Evolutionary conservation across 805 yeast genomes (phyloP), one percentile per base, ranked within the genome.

Genomic region (Metschnikowia baotianmanensis): DNA sequence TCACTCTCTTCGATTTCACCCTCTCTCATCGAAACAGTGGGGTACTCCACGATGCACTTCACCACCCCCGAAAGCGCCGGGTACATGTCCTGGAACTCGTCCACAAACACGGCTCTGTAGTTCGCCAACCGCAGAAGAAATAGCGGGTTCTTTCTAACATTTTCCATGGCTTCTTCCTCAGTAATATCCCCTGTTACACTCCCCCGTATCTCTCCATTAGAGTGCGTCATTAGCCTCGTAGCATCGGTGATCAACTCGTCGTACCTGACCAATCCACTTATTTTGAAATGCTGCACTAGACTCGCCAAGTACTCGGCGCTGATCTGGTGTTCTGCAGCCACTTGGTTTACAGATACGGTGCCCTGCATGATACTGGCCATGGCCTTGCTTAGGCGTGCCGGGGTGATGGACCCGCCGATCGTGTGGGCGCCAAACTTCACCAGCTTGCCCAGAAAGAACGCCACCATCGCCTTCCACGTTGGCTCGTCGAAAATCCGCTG

Each of bases 11-110:
- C n/a, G n/a, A n/a, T n/a, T n/a, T n/a, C n/a, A n/a, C n/a, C n/a
- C n/a, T n/a, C n/a, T n/a, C n/a, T n/a, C n/a, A n/a, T n/a, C n/a
- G n/a, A n/a, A n/a, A n/a, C 22, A 3, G 63, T 58, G 6, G 68
- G 71, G 45, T 67, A 65, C 0, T 69, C 47, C 2, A 77, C 60
- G 1, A 66, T 55, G 4, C 58, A 53, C 31, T 52, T 48, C 4
- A 82, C 60, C 2, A 83, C 55, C 15, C 68, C 67, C 19, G 76
- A 51, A 16, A 83, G 60, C 8, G 66, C 67, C 0, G 74, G 72
- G 46, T 80, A 76, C 55, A 83, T 68, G 58, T 85, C 91, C 55
- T 85, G 91, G 52, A 80, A 81, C 55, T 85, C 91, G 61, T 85
- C 91, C 10, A 84, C 79, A 1, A 85, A 58, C 0, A 82, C 67